Base-by-base conservation (phyloP, 1,284 basidiomycete genomes). In the Ganoderma resinaceum region DNA sequence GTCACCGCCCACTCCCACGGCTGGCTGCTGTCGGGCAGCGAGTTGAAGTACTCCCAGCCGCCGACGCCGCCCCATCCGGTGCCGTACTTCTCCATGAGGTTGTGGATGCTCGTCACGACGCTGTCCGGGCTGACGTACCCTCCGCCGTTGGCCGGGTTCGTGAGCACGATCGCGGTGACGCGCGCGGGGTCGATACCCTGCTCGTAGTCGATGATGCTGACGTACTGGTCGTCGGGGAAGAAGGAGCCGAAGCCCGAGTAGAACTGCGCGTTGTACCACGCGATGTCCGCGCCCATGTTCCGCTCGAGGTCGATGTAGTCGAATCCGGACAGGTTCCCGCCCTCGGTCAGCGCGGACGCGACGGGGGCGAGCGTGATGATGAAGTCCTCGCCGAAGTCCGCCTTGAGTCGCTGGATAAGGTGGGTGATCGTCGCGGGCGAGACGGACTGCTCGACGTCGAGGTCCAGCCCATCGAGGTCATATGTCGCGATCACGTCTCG, bases 251-350 rank as follows among this genome's bases (percentile, higher is more conserved):
- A 68, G 59, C 66, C 66, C 46, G 66, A 68, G 66, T 68, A 68
- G 66, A 68, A 68, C 59, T 68, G 66, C 66, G 66, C 66, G 66
- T 68, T 68, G 66, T 68, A 68, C 57, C 58, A 68, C 29, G 37
- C 52, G 59, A 68, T 68, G 2, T 61, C 20, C 33, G 26, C 7
- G 52, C 66, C 62, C 26, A 67, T 31, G 57, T 60, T 67, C 38
- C 16, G 37, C 62, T 68, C 66, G 59, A 68, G 66, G 4, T 43
- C 38, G 66, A 68, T 65, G 66, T 68, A 68, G 66, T 68, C 63
- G 52, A 68, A 68, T 31, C 66, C 66, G 66, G 66, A 68, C 49
- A 68, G 66, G 63, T 68, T 68, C 59, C 66, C 66, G 62, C 66
- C 63, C 63, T 68, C 66, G 58, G 66, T 68, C 31, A 68, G 66